Percentiles rank a stretch among this genome's conserved stretches.
Evolutionary conservation across 495 filamentous ascomycete genomes (phyloP).

Genomic region (Neurospora sp.): DNA sequence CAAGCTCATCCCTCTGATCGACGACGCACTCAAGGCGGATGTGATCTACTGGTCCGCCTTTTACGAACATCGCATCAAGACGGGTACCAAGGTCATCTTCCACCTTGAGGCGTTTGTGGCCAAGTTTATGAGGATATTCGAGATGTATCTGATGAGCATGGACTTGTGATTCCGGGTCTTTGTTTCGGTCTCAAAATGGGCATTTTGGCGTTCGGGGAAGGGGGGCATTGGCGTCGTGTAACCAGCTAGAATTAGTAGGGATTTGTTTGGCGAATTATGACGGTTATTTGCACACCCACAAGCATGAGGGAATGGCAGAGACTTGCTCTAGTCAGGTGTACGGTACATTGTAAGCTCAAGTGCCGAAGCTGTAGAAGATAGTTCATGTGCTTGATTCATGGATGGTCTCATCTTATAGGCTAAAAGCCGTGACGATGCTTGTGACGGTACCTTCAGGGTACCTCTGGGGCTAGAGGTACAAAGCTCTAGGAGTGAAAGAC

Average conservation of each 20-base stretch:
- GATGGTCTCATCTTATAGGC: neutral
- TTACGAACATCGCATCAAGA: conserved; percentile 86
- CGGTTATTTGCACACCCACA: neutral
- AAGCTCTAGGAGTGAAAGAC: neutral
- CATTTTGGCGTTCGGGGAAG: neutral
- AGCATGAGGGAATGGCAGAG: neutral
- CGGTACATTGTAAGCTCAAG: neutral
- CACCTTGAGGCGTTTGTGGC: conserved; percentile 97
- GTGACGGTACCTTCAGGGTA: neutral
- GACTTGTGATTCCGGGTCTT: conserved; percentile 36
- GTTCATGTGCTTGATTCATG: neutral
- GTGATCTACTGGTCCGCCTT: conserved; percentile 95
- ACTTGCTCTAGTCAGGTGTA: neutral
- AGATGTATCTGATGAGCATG: conserved; percentile 89
- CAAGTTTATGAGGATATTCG: conserved; percentile 92
- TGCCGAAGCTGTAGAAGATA: neutral
- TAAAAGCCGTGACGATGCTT: neutral
- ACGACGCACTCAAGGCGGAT: conserved; percentile 79
- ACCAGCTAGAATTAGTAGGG: neutral
- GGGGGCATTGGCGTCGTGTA: conserved; percentile 2
- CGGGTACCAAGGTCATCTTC: conserved; percentile 92
- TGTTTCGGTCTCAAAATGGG: neutral
- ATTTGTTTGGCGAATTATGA: neutral
- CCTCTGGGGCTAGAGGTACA: neutral
- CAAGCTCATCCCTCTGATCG: conserved; percentile 75